phyloP scores from a whole-genome alignment of 768 basidiomycete species.

The Mycena crocata region DNA sequence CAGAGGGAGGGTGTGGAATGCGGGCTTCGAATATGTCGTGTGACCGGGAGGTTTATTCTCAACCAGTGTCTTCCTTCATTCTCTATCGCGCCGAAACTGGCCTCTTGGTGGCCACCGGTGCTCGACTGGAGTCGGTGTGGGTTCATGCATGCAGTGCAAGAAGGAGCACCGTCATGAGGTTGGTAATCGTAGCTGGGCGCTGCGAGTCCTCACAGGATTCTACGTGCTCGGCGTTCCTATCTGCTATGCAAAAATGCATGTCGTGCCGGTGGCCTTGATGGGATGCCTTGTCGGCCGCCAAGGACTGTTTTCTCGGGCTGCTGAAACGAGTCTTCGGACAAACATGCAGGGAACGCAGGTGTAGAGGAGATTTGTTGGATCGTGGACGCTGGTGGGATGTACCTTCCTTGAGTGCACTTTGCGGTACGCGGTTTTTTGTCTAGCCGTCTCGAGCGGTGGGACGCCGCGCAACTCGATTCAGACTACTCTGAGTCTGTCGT shows the following conservation, averaged over 20 bases:
- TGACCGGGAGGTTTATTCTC: background rate
- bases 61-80: too few species aligned
- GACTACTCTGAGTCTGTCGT: constrained; percentile 18
- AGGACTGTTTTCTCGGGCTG: too few species aligned
- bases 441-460: background rate
- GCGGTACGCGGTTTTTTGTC: background rate
- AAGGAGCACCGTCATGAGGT: background rate
- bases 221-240: too few species aligned
- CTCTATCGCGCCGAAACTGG: constrained; percentile 2
- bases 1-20: background rate
- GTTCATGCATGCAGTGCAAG: background rate
- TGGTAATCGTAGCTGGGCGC: too few species aligned
- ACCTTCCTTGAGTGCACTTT: constrained; percentile 11
- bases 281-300: too few species aligned
- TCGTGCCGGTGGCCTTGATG: too few species aligned
- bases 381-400: background rate
- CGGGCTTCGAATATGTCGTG: constrained; percentile 4
- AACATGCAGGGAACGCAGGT: background rate
- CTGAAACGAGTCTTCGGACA: background rate
- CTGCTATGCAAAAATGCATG: too few species aligned
- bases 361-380: background rate
- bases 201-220: too few species aligned
- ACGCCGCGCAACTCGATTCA: constrained; percentile 20
- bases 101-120: background rate
- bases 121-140: background rate